Evolutionary conservation across 2,329 filamentous ascomycete genomes (phyloP).

Genomic region (Davidsoniella eucalypti): DNA sequence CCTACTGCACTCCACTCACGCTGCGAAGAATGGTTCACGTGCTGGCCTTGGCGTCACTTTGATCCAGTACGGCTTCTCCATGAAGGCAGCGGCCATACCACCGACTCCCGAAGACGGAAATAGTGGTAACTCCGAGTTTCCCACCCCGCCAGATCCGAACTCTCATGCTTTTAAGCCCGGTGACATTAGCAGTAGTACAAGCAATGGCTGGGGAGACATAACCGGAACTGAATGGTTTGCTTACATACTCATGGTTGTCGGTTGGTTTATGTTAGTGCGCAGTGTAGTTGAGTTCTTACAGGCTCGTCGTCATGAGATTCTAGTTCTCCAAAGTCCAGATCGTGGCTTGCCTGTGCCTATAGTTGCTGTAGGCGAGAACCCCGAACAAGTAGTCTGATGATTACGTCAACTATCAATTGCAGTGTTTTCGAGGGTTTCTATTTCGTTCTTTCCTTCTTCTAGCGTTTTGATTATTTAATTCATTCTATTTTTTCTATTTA

Average conservation of each 20-base stretch:
- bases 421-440: too few species aligned
- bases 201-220: constrained; percentile 37
- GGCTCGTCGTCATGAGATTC: constrained; percentile 76
- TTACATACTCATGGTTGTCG: constrained; percentile 88
- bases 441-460: too few species aligned
- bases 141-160: constrained; percentile 71
- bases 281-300: constrained; percentile 82
- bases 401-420: background rate
- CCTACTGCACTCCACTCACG: constrained; percentile 91
- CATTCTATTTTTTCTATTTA: too few species aligned
- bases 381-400: constrained; percentile 55
- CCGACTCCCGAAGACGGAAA: constrained; percentile 27
- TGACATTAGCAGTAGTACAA: constrained; percentile 33
- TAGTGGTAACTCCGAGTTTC: constrained; percentile 39
- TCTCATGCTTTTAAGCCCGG: constrained; percentile 72
- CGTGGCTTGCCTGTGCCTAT: constrained; percentile 70
- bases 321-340: constrained; percentile 85
- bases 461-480: too few species aligned
- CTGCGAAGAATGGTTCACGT: constrained; percentile 91
- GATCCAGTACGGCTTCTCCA: constrained; percentile 92
- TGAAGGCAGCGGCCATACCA: constrained; percentile 48
- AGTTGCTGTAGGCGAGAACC: constrained; percentile 68
- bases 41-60: constrained; percentile 88
- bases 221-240: constrained; percentile 73
- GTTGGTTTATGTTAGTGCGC: constrained; percentile 94